Evolutionary conservation across 768 basidiomycete genomes (phyloP), one percentile per base, ranked within the genome.

Genomic region (Rhodotorula babjevae): DNA sequence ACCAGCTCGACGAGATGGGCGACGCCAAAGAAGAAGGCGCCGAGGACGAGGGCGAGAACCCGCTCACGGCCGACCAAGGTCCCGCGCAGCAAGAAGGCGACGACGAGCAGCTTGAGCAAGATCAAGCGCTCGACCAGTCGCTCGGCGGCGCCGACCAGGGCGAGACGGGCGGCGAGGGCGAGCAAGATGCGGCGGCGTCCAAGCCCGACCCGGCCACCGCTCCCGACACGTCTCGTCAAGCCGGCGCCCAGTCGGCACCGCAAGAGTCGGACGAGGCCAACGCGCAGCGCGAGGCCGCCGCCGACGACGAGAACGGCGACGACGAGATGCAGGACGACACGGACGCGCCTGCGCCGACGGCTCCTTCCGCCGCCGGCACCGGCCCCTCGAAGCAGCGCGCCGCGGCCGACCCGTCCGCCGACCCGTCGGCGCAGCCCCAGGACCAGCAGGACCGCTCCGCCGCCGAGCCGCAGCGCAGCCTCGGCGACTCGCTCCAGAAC

Each of bases 401-500:
- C 1, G 65, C 50, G 15, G 65, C 72, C 33, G 76, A 76, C 31
- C 67, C 72, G 36, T 63, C 66, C 8, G 67, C 76, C 60, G 76
- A 73, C 47, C 64, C 72, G 0, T 61, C 63, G 11, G 46, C 66
- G 1, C 62, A 59, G n/a, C 61, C 60, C 6, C 64, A 67, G 25
- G 47, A 70, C 6, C 60, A 68, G 25, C 55, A 65, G 46, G 68
- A 69, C 47, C 52, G 46, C 16, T 58, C 72, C 1, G 55, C 68
- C 14, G 69, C 67, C 46, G 61, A 74, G 46, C 63, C 62, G 21
- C 73, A 78, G 50, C 90, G 92, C 62, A 90, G 87, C 74, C 86
- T 93, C 5, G 93, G 93, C 44, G 93, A 96, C 77, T 86, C 90
- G 0, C 80, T 91, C 63, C 86, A 89, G 75, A 89, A 94, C 77